These are phyloP conservation scores for Petunia axillaris DNA, from an alignment of 257 asterid genomes.

Conservation along the genomic window DNA sequence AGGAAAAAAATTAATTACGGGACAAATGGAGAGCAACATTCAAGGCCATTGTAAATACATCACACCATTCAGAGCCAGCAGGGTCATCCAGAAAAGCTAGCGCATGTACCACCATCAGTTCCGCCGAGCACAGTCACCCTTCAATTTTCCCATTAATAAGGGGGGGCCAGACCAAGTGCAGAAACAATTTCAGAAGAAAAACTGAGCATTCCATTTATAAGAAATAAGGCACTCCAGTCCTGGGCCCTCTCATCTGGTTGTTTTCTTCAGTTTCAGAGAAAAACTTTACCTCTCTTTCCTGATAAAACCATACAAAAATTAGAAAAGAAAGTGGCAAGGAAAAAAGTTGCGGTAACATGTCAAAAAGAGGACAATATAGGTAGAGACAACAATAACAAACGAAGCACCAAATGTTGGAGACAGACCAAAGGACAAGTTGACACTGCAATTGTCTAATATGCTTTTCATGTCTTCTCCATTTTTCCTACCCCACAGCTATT, in stretches of 20 bases:
- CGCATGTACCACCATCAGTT: slow-evolving; percentile 24
- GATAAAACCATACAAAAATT: slow-evolving; percentile 17
- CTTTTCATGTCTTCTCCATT: slow-evolving; percentile 14
- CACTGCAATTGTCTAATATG: slow-evolving; percentile 1
- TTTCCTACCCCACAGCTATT: background rate
- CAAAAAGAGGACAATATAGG: background rate
- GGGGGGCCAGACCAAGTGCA: slow-evolving; percentile 13
- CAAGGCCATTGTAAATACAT: slow-evolving; percentile 36
- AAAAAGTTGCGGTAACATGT: background rate
- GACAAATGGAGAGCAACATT: slow-evolving; percentile 24
- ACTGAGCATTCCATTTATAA: slow-evolving; percentile 42
- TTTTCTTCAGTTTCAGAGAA: slow-evolving; percentile 98
- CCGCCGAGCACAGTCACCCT: slow-evolving; percentile 16
- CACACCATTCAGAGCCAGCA: slow-evolving; percentile 44
- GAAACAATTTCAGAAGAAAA: slow-evolving; percentile 25
- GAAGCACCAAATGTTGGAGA: background rate
- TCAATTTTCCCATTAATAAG: slow-evolving; percentile 20
- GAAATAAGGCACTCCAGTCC: slow-evolving; percentile 96
- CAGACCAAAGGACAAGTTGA: slow-evolving; percentile 3
- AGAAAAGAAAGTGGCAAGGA: slow-evolving; percentile 7
- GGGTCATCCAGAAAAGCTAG: slow-evolving; percentile 27
- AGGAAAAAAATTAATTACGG: background rate
- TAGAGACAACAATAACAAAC: background rate
- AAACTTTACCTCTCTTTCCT: slow-evolving; percentile 98
- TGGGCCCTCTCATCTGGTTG: slow-evolving; percentile 99